Evolutionary conservation across 805 yeast genomes (phyloP).

Genomic region (Monosporozyma siamensis): DNA sequence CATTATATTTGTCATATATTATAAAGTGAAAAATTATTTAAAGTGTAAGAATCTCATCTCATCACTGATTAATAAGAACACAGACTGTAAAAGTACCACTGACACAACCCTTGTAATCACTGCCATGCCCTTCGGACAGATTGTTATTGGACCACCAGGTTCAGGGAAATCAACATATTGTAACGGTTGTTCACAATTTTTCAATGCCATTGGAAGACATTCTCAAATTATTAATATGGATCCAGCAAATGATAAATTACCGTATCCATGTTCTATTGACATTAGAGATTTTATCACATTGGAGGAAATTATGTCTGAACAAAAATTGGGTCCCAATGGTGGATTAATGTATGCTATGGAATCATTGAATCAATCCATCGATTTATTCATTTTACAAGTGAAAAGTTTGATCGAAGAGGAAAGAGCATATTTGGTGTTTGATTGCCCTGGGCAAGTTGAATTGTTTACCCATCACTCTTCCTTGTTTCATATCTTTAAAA

Average conservation of each 20-base stretch:
- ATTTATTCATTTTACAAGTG: conserved; percentile 49
- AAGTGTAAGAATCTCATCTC: too few relatives aligned
- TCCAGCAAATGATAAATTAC: conserved; percentile 73
- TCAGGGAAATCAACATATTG: conserved; percentile 95
- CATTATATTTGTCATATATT: too few relatives aligned
- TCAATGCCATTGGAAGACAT: conserved; percentile 88
- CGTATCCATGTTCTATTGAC: conserved; percentile 68
- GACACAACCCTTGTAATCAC: too few relatives aligned
- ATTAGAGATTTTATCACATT: conserved; percentile 67
- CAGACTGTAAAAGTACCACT: too few relatives aligned
- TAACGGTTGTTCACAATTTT: conserved; percentile 83
- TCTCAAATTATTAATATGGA: conserved; percentile 80
- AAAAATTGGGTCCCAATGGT: conserved; percentile 75
- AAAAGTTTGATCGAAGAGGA: conserved; percentile 46
- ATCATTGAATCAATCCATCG: conserved; percentile 45
- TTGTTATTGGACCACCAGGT: conserved; percentile 97
- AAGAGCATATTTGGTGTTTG: conserved; percentile 63
- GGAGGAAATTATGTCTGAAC: conserved; percentile 69
- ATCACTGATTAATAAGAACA: neutral
- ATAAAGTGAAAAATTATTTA: too few relatives aligned
- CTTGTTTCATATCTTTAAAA: conserved; percentile 55
- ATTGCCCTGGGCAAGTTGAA: conserved; percentile 95
- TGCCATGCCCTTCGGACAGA: conserved; percentile 72
- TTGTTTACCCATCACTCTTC: conserved; percentile 85
- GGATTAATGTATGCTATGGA: conserved; percentile 87